Percentiles rank a stretch among this genome's conserved stretches.
Conservation (phyloP, 345 rosid species). For the Corchorus capsularis region DNA sequence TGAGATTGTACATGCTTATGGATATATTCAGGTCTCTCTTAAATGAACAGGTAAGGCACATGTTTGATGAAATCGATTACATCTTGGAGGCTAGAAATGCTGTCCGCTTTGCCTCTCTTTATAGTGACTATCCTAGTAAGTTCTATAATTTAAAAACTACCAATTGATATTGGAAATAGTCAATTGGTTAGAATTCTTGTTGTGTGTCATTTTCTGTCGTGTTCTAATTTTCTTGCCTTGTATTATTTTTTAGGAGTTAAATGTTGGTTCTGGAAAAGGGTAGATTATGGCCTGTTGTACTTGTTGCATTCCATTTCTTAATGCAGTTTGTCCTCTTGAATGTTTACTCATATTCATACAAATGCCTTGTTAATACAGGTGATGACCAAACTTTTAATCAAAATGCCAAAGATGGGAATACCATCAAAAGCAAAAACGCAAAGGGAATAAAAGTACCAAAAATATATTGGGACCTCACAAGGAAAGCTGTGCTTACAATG, state of each 20-base stretch:
- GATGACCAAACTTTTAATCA: conserved; percentile 34
- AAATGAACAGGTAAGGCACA: conserved; percentile 92
- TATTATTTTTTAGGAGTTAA: conserved; percentile 5
- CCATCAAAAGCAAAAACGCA: conserved; percentile 37
- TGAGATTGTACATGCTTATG: conserved; percentile 38
- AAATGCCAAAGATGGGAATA: conserved; percentile 33
- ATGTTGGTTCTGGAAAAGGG: background rate
- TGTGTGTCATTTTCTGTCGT: conserved; percentile 7
- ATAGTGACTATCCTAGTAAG: conserved; percentile 58
- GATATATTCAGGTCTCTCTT: conserved; percentile 53
- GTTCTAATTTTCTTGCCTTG: conserved; percentile 5
- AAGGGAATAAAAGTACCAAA: conserved; percentile 80
- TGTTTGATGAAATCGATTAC: conserved; percentile 98
- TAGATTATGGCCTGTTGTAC: background rate
- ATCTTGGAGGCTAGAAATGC: conserved; percentile 89
- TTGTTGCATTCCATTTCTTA: conserved; percentile 2
- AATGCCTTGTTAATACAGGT: conserved; percentile 37
- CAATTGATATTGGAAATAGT: background rate
- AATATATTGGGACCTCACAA: conserved; percentile 80
- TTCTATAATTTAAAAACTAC: conserved; percentile 12
- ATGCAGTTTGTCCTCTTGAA: background rate
- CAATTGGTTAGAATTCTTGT: conserved; percentile 12
- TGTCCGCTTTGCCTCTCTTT: conserved; percentile 85
- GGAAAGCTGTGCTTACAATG: conserved; percentile 91
- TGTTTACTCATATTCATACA: conserved; percentile 1